These are phyloP conservation scores for Astragalus membranaceus DNA, from an alignment of 306 rosid genomes.

Conservation along the genomic window DNA sequence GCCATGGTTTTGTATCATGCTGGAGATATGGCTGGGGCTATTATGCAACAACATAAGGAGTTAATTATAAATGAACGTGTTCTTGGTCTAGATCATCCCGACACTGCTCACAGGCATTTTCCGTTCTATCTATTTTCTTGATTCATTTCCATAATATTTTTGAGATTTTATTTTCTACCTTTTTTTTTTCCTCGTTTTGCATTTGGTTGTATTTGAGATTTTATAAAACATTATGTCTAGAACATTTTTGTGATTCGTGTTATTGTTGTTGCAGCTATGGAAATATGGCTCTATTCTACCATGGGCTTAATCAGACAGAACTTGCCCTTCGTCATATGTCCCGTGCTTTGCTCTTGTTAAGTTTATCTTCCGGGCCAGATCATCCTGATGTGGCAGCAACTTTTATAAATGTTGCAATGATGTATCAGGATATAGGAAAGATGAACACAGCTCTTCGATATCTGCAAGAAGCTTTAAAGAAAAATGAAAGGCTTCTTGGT, in stretches of 20 bases:
- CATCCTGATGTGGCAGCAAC: conserved; percentile 99
- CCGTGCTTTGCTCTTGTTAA: conserved; percentile 83
- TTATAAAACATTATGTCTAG: background rate
- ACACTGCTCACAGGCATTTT: conserved; percentile 91
- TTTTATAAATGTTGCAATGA: conserved; percentile 91
- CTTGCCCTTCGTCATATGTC: conserved; percentile 97
- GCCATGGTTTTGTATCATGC: conserved; percentile 99
- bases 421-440: conserved; percentile 97
- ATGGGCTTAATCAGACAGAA: conserved; percentile 94
- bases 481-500: conserved; percentile 95
- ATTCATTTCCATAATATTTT: conserved; percentile 9
- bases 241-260: conserved; percentile 14
- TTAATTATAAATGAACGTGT: conserved; percentile 94
- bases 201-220: background rate
- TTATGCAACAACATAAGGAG: conserved; percentile 96
- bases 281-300: conserved; percentile 96
- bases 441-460: conserved; percentile 96
- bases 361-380: conserved; percentile 95
- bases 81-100: conserved; percentile 97
- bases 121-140: background rate
- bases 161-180: conserved; percentile 3
- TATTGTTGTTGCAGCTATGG: conserved; percentile 69
- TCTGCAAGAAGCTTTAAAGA: conserved; percentile 97
- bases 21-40: conserved; percentile 98
- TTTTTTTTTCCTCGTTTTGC: background rate